Evolutionary conservation across 306 rosid species (phyloP), one percentile per base, ranked within the genome.

Genomic region (Phaseolus lunatus): DNA sequence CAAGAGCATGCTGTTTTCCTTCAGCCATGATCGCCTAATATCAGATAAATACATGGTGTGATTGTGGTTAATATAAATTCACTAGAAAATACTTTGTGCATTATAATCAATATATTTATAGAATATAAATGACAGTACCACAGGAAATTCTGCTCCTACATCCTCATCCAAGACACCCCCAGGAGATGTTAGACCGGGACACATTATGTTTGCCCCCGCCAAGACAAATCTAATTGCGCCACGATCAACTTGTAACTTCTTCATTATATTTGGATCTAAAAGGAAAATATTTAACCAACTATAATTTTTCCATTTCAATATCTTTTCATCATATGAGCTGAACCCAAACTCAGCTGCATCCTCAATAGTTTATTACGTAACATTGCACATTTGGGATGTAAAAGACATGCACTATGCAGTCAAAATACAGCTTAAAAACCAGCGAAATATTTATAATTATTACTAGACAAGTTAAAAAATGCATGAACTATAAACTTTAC

Each of bases 1-100:
- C 98, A 87, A 94, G 98, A 59, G 98, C 98, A 78, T 94, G 94
- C 69, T 92, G 92, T 86, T 94, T 94, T 80, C 98, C 98, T 92
- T 94, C 98, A 27, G 98, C 98, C 97, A 94, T 94, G 86, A 94
- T 90, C 62, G 97, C 98, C 97, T 94, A 91, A 86, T 65, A 83
- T 86, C 81, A 87, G 83, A 76, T 33, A 81, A 33, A 69, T 43
- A 69, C 16, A 37, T 52, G 33, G n/a, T 70, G 56, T 15, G 24
- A 62, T 49, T 26, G 39, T 81, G 65, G 57, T 79, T 75, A 81
- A 77, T 18, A 73, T 49, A 37, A 22, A 75, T 20, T 68, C 80
- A 77, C 62, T 31, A 70, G 18, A 80, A 54, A 73, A 72, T 39
- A 45, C 26, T 48, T 9, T 45, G 41, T 58, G 47, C 56, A 64